Percentiles rank a stretch among this genome's conserved stretches.
These are phyloP conservation scores for Annona cherimola DNA, from an alignment of 164 flowering plant species.

Conservation along the genomic window DNA sequence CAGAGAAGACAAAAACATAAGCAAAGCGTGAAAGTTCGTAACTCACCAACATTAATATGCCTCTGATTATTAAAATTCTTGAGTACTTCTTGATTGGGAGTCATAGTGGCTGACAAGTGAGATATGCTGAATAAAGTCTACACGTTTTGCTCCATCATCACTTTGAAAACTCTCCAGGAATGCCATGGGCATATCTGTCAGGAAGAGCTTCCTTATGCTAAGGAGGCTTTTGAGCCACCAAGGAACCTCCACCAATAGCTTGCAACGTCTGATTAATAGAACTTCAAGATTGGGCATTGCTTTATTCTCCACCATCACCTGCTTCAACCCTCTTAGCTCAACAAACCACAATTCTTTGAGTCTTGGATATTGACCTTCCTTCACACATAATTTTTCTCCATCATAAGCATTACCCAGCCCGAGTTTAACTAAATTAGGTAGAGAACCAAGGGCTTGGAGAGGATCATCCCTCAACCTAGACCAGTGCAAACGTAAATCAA, in stretches of 20 bases:
- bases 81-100: no score
- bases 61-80: no score
- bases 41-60: no score
- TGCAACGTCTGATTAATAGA: neutral
- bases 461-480: no score
- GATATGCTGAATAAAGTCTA: no score
- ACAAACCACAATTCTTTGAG: neutral
- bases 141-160: neutral
- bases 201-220: neutral
- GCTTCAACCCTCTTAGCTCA: neutral
- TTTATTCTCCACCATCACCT: neutral
- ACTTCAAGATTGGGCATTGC: neutral
- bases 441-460: no score
- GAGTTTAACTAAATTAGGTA: slow-evolving; percentile 6
- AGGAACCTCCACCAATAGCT: neutral
- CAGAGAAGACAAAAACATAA: no score
- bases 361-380: neutral
- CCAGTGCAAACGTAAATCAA: no score
- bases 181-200: neutral
- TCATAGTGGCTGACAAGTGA: no score
- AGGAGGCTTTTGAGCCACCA: neutral
- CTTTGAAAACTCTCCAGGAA: neutral
- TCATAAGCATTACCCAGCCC: neutral
- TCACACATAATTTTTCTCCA: neutral
- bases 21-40: no score